Evolutionary conservation across 2,329 filamentous ascomycete genomes (phyloP).

Genomic region (Venturia carpophila): DNA sequence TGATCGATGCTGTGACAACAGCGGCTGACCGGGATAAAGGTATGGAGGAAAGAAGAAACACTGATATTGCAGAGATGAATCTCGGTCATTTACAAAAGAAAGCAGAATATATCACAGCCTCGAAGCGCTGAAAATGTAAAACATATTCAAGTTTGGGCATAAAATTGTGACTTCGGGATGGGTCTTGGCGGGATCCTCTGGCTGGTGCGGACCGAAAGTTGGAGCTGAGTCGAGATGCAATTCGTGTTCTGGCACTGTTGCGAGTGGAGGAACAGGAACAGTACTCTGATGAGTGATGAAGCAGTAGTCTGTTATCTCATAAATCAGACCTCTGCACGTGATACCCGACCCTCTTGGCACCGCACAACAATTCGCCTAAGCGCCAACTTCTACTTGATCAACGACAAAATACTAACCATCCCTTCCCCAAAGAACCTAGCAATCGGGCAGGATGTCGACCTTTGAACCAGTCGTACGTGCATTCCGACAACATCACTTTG

Average conservation of each 20-base stretch:
- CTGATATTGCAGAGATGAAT: not conserved
- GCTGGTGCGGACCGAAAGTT: too few species aligned
- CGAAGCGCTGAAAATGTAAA: not conserved
- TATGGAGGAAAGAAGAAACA: not conserved
- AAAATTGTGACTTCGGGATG: not conserved
- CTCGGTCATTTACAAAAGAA: not conserved
- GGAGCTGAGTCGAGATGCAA: too few species aligned
- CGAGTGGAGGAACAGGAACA: too few species aligned
- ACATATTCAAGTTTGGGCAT: not conserved
- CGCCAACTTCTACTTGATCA: not conserved
- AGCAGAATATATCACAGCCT: not conserved
- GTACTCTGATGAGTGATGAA: too few species aligned
- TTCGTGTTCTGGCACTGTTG: too few species aligned
- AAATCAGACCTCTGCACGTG: not conserved
- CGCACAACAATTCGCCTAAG: not conserved
- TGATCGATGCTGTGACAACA: too few species aligned
- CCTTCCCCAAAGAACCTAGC: conserved; percentile 15
- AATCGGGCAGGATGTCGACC: conserved; percentile 51
- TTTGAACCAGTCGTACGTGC: conserved; percentile 58
- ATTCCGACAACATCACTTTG: not conserved
- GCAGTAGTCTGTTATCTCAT: too few species aligned
- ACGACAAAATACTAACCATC: conserved; percentile 15
- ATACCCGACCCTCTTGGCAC: not conserved
- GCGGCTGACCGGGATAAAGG: not conserved
- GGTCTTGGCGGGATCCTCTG: not conserved